phyloP scores from a whole-genome alignment of 2,329 filamentous ascomycete genomes.

The Cercospora beticola region DNA sequence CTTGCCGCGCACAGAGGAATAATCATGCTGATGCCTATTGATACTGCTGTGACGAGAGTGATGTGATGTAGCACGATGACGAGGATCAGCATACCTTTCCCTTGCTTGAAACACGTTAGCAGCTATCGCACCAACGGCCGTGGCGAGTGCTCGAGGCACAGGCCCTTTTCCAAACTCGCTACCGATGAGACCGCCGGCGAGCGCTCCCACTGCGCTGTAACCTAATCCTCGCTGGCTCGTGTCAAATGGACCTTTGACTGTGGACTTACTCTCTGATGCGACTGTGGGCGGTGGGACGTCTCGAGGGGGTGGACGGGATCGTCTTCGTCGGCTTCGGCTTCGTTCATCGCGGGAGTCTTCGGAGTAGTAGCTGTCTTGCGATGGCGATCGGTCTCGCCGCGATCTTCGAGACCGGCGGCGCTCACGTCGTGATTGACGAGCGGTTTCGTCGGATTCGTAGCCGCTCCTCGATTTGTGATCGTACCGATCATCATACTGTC shows the following conservation, averaged over 20 bases:
- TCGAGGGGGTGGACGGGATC: constrained; percentile 23
- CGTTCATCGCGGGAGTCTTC: constrained; percentile 25
- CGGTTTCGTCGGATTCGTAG: constrained; percentile 22
- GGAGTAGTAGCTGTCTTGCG: constrained; percentile 16
- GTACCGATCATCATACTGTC: constrained; percentile 18
- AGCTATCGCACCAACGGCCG: constrained; percentile 31
- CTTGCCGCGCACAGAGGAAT: neutral
- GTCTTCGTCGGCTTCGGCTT: constrained; percentile 15
- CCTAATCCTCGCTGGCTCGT: constrained; percentile 31
- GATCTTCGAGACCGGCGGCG: constrained; percentile 12
- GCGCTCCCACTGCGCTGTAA: constrained; percentile 32
- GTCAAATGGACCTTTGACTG: constrained; percentile 31
- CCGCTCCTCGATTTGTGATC: constrained; percentile 18
- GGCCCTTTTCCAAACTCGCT: constrained; percentile 31
- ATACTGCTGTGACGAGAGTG: neutral
- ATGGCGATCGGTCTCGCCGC: constrained; percentile 16
- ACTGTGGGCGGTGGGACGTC: constrained; percentile 15
- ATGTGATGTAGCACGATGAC: constrained; percentile 8
- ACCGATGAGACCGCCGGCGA: constrained; percentile 35
- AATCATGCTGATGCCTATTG: neutral
- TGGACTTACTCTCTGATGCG: constrained; percentile 31
- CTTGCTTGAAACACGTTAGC: constrained; percentile 36
- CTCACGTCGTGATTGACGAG: constrained; percentile 9
- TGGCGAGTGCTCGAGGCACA: constrained; percentile 30
- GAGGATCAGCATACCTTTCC: constrained; percentile 28